A percentile compares a stretch with the other conserved stretches of the same genome.
Conservation (phyloP, 2,329 filamentous ascomycete genomes). For the Claviceps sp. region DNA sequence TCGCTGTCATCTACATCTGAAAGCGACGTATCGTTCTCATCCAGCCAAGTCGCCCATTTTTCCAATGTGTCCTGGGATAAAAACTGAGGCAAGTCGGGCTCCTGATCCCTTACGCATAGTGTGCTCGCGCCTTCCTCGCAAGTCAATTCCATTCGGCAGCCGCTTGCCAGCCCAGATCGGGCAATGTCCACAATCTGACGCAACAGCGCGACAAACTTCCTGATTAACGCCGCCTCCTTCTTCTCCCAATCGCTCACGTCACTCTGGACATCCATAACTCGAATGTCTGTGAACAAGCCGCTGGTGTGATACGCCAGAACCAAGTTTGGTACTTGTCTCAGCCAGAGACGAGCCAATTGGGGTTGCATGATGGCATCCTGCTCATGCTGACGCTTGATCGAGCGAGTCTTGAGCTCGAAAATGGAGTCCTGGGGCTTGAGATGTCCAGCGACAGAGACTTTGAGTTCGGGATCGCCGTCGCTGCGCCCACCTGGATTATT, state of each 20-base stretch:
- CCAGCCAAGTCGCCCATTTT: background rate
- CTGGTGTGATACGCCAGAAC: constrained; percentile 26
- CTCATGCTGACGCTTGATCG: constrained; percentile 6
- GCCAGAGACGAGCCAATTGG: constrained; percentile 30
- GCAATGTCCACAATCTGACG: background rate
- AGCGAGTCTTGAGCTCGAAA: constrained; percentile 33
- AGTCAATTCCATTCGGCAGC: background rate
- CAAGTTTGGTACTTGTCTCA: constrained; percentile 24
- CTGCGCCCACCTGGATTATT: background rate
- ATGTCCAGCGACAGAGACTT: background rate
- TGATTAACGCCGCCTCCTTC: background rate
- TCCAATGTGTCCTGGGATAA: background rate
- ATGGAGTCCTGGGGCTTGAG: constrained; percentile 15
- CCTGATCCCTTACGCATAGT: background rate
- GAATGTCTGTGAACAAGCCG: background rate
- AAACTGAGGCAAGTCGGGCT: background rate
- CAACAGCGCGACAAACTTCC: background rate
- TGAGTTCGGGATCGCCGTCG: constrained; percentile 13
- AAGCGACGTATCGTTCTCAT: background rate
- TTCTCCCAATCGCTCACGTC: background rate
- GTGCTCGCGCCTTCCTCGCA: background rate
- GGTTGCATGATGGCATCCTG: constrained; percentile 17
- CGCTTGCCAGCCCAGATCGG: background rate
- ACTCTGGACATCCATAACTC: background rate
- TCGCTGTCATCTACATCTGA: background rate